Evolutionary conservation across 1,284 basidiomycete species (phyloP).

Genomic region (Cutaneotrichosporon spelunceum): DNA sequence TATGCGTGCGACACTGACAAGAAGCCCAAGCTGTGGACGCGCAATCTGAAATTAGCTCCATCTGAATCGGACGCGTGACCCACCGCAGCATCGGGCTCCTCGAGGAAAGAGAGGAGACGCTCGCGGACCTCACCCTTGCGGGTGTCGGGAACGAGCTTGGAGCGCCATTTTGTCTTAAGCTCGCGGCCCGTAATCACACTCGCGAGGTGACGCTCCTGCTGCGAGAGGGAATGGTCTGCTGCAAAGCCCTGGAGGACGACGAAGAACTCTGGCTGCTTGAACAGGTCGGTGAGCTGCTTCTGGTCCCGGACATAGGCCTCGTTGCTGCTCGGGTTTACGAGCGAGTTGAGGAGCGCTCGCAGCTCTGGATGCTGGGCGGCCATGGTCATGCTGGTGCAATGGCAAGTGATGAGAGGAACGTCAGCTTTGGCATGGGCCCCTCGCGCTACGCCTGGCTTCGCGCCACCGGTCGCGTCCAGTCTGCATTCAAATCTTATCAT

Average conservation of each 20-base stretch:
- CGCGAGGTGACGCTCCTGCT: conserved; percentile 44
- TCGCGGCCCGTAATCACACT: conserved; percentile 48
- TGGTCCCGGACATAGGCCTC: conserved; percentile 43
- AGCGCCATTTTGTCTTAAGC: conserved; percentile 51
- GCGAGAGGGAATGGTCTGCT: conserved; percentile 34
- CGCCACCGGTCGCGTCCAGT: background rate
- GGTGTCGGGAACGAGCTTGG: conserved; percentile 44
- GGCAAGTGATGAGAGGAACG: background rate
- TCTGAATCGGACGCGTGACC: conserved; percentile 14
- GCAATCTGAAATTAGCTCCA: conserved; percentile 39
- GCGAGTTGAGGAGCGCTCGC: conserved; percentile 33
- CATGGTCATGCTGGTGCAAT: background rate
- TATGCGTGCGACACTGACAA: conserved; percentile 47
- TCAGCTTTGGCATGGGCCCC: conserved; percentile 5
- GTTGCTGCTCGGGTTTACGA: conserved; percentile 39
- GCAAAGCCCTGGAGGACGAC: conserved; percentile 43
- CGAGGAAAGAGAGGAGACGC: conserved; percentile 47
- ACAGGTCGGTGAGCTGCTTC: conserved; percentile 36
- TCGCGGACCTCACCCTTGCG: conserved; percentile 46
- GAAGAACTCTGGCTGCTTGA: conserved; percentile 49
- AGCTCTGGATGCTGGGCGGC: conserved; percentile 9
- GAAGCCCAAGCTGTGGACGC: conserved; percentile 45
- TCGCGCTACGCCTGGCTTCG: background rate
- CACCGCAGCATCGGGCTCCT: conserved; percentile 43
- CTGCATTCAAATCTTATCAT: background rate